Conservation (phyloP, 768 basidiomycete genomes). For the Rhizopogon rudus region DNA sequence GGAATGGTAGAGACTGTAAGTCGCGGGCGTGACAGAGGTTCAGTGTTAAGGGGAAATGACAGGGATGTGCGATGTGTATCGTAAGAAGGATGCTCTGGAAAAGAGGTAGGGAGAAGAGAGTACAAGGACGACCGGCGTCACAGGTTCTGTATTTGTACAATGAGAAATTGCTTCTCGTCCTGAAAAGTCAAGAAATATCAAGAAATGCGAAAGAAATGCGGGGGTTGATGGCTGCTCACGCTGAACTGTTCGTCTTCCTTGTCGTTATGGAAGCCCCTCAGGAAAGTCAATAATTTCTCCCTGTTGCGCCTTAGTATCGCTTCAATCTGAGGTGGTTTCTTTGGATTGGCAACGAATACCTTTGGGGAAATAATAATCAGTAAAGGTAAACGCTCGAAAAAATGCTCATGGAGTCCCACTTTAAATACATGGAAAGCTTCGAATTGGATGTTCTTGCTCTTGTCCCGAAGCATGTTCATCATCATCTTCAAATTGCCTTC, state of each 20-base stretch:
- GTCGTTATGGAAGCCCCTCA: conserved; percentile 95
- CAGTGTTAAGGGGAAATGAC: neutral
- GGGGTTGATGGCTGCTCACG: conserved; percentile 32
- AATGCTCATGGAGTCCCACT: conserved; percentile 41
- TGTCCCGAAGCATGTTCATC: conserved; percentile 98
- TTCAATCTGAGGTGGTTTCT: conserved; percentile 96
- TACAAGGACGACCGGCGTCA: conserved; percentile 26
- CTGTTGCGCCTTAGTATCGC: conserved; percentile 87
- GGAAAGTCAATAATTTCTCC: conserved; percentile 85
- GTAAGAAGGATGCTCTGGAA: neutral
- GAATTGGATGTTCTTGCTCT: conserved; percentile 99
- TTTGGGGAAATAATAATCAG: conserved; percentile 19
- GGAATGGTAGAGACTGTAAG: neutral
- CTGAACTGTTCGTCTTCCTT: conserved; percentile 99
- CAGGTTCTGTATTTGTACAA: conserved; percentile 83
- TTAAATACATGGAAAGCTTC: conserved; percentile 99
- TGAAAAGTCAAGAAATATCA: conserved; percentile 17
- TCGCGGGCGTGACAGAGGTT: neutral
- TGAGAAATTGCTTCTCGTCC: conserved; percentile 96
- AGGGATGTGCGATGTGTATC: neutral
- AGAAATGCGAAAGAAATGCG: neutral
- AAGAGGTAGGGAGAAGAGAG: neutral
- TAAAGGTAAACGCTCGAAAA: neutral
- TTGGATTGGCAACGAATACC: conserved; percentile 99
- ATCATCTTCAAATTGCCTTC: conserved; percentile 99